Conservation (phyloP, 768 basidiomycete species). For the Mycena pura region DNA sequence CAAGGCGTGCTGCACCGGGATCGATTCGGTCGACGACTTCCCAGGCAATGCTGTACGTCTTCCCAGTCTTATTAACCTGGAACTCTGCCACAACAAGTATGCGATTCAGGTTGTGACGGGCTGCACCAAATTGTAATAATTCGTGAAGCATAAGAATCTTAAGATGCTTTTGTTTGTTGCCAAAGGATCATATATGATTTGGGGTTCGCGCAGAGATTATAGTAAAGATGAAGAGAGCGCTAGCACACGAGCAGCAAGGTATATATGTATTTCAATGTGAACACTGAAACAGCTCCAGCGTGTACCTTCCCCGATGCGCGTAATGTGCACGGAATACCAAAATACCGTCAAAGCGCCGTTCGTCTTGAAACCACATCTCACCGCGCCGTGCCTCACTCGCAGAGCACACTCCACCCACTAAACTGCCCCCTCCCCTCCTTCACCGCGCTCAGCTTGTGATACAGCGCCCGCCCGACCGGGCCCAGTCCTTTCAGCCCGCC, state of each 20-base stretch:
- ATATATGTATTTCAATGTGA: too few relatives aligned
- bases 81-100: neutral
- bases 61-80: neutral
- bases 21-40: neutral
- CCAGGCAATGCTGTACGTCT: neutral
- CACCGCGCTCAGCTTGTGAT: conserved; percentile 67
- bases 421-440: conserved; percentile 73
- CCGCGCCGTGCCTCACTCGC: too few relatives aligned
- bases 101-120: neutral
- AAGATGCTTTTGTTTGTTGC: neutral
- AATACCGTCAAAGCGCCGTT: too few relatives aligned
- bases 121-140: neutral
- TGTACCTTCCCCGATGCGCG: too few relatives aligned
- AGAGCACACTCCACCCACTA: conserved; percentile 66
- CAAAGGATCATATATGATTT: neutral
- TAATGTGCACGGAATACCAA: too few relatives aligned
- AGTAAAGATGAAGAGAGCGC: too few relatives aligned
- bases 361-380: too few relatives aligned
- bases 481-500: conserved; percentile 44
- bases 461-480: conserved; percentile 68
- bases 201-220: neutral
- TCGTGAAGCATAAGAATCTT: neutral
- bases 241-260: too few relatives aligned
- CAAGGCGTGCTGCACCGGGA: neutral
- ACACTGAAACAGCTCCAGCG: too few relatives aligned